Percentiles rank a stretch among this genome's conserved stretches.
Evolutionary conservation across 1,139 yeast species (phyloP).

Genomic region (Wickerhamomyces sp.): DNA sequence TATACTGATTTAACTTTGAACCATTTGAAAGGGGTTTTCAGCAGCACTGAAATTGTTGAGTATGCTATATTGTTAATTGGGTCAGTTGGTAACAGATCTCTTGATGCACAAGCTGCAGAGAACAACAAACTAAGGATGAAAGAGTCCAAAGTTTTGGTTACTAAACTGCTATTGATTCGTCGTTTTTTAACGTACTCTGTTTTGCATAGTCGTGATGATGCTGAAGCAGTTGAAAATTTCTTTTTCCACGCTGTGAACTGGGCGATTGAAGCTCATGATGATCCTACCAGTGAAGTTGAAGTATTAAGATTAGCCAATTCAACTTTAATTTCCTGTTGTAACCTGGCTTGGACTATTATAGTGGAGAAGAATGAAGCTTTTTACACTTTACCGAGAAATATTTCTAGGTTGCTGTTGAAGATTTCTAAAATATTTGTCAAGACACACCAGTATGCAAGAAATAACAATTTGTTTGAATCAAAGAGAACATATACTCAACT

Average conservation of each 20-base stretch:
- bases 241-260: constrained; percentile 53
- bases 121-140: constrained; percentile 26
- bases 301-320: constrained; percentile 62
- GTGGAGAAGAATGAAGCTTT: constrained; percentile 27
- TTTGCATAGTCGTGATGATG: constrained; percentile 28
- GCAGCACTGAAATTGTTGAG: constrained; percentile 36
- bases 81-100: constrained; percentile 51
- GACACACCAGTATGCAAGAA: constrained; percentile 50
- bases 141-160: constrained; percentile 51
- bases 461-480: constrained; percentile 47
- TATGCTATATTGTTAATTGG: constrained; percentile 40
- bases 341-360: constrained; percentile 35
- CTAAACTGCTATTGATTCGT: constrained; percentile 56
- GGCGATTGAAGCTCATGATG: constrained; percentile 53
- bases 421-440: constrained; percentile 47
- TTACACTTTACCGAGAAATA: constrained; percentile 38
- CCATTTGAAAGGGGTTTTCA: constrained; percentile 38
- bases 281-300: constrained; percentile 50
- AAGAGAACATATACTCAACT: constrained; percentile 61
- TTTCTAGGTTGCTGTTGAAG: constrained; percentile 49
- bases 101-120: constrained; percentile 18
- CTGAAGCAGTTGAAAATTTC: constrained; percentile 39
- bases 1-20: constrained; percentile 50
- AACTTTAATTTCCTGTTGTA: constrained; percentile 47
- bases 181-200: constrained; percentile 50